Percentiles rank a stretch among this genome's conserved stretches.
These are phyloP conservation scores for Lasiodiplodia citricola DNA, from an alignment of 2,329 filamentous ascomycete genomes.

Conservation along the genomic window DNA sequence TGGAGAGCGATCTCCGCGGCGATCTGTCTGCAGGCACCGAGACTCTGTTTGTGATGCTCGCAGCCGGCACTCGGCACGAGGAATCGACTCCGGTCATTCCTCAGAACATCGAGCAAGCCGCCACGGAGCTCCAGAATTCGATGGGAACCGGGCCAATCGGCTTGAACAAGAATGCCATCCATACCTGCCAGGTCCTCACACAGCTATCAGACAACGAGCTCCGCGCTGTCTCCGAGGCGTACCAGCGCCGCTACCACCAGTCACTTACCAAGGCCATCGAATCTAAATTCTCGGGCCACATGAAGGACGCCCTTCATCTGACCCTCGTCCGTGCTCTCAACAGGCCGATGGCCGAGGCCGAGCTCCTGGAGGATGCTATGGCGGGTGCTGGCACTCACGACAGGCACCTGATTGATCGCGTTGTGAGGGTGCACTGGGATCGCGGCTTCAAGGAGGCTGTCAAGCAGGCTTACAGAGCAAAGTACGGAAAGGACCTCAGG, in stretches of 20 bases:
- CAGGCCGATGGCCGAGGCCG: slow-evolving; percentile 82
- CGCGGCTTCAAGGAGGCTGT: slow-evolving; percentile 74
- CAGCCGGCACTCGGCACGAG: slow-evolving; percentile 75
- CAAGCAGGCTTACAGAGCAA: slow-evolving; percentile 75
- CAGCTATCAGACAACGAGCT: slow-evolving; percentile 81
- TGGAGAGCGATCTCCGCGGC: slow-evolving; percentile 74
- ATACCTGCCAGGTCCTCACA: slow-evolving; percentile 79
- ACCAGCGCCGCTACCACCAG: slow-evolving; percentile 74
- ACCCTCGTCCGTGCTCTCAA: slow-evolving; percentile 80
- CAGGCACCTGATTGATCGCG: slow-evolving; percentile 73
- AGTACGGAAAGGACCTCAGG: slow-evolving; percentile 70
- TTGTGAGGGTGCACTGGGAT: slow-evolving; percentile 86
- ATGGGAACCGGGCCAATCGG: slow-evolving; percentile 56
- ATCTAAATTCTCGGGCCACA: slow-evolving; percentile 88
- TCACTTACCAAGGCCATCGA: slow-evolving; percentile 75
- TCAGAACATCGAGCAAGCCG: slow-evolving; percentile 75
- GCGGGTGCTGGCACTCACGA: slow-evolving; percentile 87
- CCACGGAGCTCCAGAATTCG: slow-evolving; percentile 76
- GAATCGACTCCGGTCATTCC: slow-evolving; percentile 77
- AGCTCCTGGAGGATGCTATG: slow-evolving; percentile 86
- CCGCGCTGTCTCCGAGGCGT: slow-evolving; percentile 77
- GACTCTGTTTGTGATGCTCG: slow-evolving; percentile 81
- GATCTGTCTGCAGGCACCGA: slow-evolving; percentile 89
- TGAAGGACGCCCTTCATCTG: slow-evolving; percentile 81
- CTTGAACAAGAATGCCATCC: slow-evolving; percentile 73